Conservation (phyloP, 1,139 yeast genomes). For the Petasospora fabianii region DNA sequence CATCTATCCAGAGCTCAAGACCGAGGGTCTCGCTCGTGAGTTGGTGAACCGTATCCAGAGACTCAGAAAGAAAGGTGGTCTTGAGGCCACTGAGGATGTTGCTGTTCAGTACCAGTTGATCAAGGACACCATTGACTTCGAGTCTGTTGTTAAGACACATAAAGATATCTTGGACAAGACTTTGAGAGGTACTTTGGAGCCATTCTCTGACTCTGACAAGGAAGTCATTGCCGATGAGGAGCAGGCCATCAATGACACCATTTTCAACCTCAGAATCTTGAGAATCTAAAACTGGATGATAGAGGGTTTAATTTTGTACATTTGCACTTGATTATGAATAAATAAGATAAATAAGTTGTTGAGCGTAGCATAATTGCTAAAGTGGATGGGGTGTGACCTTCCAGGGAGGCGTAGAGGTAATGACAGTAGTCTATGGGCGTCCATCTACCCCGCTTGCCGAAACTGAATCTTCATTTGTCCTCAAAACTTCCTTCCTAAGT, state of each 20-base stretch:
- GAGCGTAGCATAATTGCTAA: not conserved
- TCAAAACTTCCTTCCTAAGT: slow-evolving; percentile 15
- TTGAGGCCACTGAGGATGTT: slow-evolving; percentile 94
- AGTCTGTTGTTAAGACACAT: slow-evolving; percentile 60
- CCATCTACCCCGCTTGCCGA: no score
- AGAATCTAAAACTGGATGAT: slow-evolving; percentile 41
- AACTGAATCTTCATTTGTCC: not conserved
- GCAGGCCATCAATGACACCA: slow-evolving; percentile 82
- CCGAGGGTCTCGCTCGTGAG: slow-evolving; percentile 96
- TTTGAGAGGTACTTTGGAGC: slow-evolving; percentile 59
- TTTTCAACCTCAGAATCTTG: slow-evolving; percentile 76
- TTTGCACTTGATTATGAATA: not conserved
- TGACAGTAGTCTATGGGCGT: no score
- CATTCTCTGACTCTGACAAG: slow-evolving; percentile 36
- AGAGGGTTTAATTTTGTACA: not conserved
- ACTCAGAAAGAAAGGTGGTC: slow-evolving; percentile 93
- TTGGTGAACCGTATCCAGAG: slow-evolving; percentile 96
- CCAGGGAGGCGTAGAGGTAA: no score
- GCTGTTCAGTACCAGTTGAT: slow-evolving; percentile 72
- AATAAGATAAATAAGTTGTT: not conserved
- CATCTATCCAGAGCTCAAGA: slow-evolving; percentile 80
- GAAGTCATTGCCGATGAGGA: slow-evolving; percentile 87
- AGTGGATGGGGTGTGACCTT: no score
- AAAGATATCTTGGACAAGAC: slow-evolving; percentile 70
- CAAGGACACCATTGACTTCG: slow-evolving; percentile 70